These are phyloP conservation scores for Fusarium mexicanum DNA, from an alignment of 2,329 filamentous ascomycete genomes.

Conservation along the genomic window DNA sequence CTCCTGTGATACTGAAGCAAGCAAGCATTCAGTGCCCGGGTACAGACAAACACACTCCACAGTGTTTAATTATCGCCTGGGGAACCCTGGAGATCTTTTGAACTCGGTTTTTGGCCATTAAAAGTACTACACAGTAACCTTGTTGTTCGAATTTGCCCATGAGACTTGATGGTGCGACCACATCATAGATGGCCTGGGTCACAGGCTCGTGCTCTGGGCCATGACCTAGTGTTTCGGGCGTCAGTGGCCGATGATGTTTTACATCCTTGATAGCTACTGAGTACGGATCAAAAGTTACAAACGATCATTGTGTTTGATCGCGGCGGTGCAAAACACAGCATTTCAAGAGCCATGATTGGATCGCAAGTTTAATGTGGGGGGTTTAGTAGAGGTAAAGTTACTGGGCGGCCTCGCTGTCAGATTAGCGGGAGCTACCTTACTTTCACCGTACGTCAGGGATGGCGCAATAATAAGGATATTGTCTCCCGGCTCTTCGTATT, in stretches of 20 bases:
- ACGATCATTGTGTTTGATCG: not conserved
- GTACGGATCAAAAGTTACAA: not conserved
- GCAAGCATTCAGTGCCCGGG: not conserved
- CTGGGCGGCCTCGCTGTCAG: conserved; percentile 37
- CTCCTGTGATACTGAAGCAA: not conserved
- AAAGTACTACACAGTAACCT: not conserved
- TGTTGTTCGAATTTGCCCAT: not conserved
- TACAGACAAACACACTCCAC: not conserved
- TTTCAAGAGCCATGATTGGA: not conserved
- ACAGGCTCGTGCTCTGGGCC: conserved; percentile 7
- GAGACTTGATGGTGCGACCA: conserved; percentile 7
- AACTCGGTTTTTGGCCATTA: not conserved
- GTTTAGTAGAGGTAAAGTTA: not conserved
- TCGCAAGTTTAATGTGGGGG: not conserved
- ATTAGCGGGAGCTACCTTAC: conserved; percentile 8
- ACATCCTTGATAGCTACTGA: not conserved
- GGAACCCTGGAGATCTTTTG: conserved; percentile 15
- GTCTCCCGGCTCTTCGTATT: conserved; percentile 3
- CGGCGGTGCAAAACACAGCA: conserved; percentile 19
- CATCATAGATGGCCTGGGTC: not conserved
- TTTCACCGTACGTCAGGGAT: conserved; percentile 7
- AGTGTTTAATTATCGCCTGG: conserved; percentile 4
- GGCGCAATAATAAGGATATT: conserved; percentile 8
- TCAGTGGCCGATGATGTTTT: conserved; percentile 4
- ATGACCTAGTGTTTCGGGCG: conserved; percentile 2